phyloP scores from a whole-genome alignment of 371 early-diverging fungal species.

The Mitosporidium daphniae region DNA sequence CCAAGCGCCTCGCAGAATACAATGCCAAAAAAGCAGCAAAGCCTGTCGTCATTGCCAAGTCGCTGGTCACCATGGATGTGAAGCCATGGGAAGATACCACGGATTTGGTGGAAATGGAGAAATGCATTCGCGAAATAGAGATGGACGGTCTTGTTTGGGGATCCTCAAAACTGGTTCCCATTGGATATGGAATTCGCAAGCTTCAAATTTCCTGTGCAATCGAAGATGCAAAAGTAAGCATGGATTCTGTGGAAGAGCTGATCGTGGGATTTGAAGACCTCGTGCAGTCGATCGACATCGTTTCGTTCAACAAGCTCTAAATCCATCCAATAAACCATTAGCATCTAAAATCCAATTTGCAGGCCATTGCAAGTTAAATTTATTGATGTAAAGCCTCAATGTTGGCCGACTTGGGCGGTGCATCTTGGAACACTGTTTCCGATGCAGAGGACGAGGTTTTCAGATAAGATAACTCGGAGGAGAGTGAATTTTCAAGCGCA shows the following conservation, averaged over 20 bases:
- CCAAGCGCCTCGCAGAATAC: slow-evolving; percentile 55
- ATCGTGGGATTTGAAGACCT: slow-evolving; percentile 37
- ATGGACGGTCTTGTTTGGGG: slow-evolving; percentile 75
- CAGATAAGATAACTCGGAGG: too few relatives aligned
- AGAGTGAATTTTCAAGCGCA: too few relatives aligned
- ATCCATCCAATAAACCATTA: too few relatives aligned
- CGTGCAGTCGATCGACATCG: slow-evolving; percentile 48
- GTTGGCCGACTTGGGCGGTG: too few relatives aligned
- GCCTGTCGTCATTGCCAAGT: slow-evolving; percentile 62
- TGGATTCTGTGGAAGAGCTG: slow-evolving; percentile 34
- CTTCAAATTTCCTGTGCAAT: slow-evolving; percentile 61
- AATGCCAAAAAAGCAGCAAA: slow-evolving; percentile 54
- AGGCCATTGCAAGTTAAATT: too few relatives aligned
- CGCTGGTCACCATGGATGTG: slow-evolving; percentile 48
- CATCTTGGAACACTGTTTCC: too few relatives aligned
- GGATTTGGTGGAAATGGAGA: slow-evolving; percentile 20
- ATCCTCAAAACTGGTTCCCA: slow-evolving; percentile 12
- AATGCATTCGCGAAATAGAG: slow-evolving; percentile 20
- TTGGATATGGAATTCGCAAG: slow-evolving; percentile 73
- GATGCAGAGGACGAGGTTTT: too few relatives aligned
- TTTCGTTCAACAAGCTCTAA: not conserved
- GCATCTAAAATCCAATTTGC: too few relatives aligned
- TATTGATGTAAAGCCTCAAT: too few relatives aligned
- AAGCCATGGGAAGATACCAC: slow-evolving; percentile 94
- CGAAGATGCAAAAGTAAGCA: slow-evolving; percentile 50